Evolutionary conservation across 768 basidiomycete genomes (phyloP), one percentile per base, ranked within the genome.

Genomic region (Lentinula sp.): DNA sequence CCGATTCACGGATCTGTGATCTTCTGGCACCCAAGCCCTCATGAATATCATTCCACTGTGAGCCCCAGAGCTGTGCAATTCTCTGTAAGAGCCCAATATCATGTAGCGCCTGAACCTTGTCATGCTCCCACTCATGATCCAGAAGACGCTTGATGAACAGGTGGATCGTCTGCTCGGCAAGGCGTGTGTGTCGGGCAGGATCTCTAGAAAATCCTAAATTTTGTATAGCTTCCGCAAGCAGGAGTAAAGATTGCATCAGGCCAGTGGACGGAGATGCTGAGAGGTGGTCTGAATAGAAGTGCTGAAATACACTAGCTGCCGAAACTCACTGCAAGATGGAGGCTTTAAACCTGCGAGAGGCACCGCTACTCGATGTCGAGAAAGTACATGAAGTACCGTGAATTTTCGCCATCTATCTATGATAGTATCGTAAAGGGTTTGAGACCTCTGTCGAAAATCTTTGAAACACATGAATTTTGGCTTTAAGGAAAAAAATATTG

Each of bases 381-480:
- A 62, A 15, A 79, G 61, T 59, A 77, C 69, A 5, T 59, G 65
- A 8, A 71, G 67, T 35, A 84, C 72, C n/a, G 73, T 74, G 54
- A 73, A 64, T 34, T 76, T 70, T 66, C 79, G 76, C 89, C 89
- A 89, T 50, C 73, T 75, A 61, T 78, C 72, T 61, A 86, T 71
- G 10, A 82, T 76, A 28, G 68, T 73, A 50, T 79, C 70, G 63
- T 82, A 79, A 5, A 87, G 66, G 1, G 66, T 67, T 32, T 69
- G 64, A 45, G 79, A 69, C 40, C 76, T 72, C 39, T 71, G 67
- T 62, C 76, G 78, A 69, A 89, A 86, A 40, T 74, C 89, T 89
- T 57, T 40, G 23, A 49, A 58, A 32, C 21, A 52, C 35, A 8
- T 61, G 28, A 15, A 40, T 61, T 46, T 35, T 61, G 28, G 40